These are phyloP conservation scores for Sinapis alba DNA, from an alignment of 441 rosid genomes.

Conservation along the genomic window DNA sequence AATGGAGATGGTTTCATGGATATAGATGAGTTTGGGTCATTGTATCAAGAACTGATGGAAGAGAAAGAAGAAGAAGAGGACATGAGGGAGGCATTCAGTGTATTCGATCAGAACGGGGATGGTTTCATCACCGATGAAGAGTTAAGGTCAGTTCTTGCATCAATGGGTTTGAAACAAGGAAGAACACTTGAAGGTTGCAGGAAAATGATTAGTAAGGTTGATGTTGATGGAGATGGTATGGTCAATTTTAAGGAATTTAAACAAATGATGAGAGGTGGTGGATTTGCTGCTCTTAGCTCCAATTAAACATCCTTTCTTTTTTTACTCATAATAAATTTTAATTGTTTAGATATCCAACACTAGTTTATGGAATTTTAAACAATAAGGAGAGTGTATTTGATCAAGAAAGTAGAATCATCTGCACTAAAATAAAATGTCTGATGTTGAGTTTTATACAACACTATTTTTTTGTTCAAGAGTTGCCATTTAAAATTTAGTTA, in stretches of 20 bases:
- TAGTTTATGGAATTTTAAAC: background rate
- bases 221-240: conserved; percentile 92
- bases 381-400: background rate
- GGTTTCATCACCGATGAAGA: conserved; percentile 89
- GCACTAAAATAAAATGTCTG: background rate
- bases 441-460: background rate
- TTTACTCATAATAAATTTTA: background rate
- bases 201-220: conserved; percentile 81
- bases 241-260: conserved; percentile 81
- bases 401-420: background rate
- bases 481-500: background rate
- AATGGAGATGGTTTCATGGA: conserved; percentile 87
- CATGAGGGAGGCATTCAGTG: conserved; percentile 81
- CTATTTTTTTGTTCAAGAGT: background rate
- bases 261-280: conserved; percentile 98
- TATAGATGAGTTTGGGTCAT: conserved; percentile 72
- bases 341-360: background rate
- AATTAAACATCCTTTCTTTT: background rate
- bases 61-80: conserved; percentile 93
- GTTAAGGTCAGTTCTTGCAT: conserved; percentile 69
- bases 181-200: conserved; percentile 79
- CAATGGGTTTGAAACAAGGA: conserved; percentile 84
- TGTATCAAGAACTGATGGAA: conserved; percentile 83
- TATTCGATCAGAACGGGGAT: conserved; percentile 87
- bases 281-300: conserved; percentile 71